Percentiles rank a stretch among this genome's conserved stretches.
These are phyloP conservation scores for Dendrocalamus latiflorus DNA, from an alignment of 202 grass and related monocot genomes.

Conservation along the genomic window DNA sequence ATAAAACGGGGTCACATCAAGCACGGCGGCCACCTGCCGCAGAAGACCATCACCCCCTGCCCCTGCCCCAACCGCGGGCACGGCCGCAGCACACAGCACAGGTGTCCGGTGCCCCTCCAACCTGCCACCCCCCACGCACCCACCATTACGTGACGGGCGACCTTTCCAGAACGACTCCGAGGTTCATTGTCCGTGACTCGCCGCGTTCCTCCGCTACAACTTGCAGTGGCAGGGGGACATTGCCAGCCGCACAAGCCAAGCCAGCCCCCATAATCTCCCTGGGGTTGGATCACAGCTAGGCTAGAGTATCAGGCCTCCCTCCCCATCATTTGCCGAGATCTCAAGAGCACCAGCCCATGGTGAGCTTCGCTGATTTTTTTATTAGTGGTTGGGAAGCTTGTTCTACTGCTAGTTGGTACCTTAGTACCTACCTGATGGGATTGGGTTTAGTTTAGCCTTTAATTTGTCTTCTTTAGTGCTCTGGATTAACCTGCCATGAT, in stretches of 20 bases:
- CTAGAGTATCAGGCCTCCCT: background rate
- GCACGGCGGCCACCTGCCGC: constrained; percentile 38
- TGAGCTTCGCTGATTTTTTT: constrained; percentile 27
- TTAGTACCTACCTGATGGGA: constrained; percentile 21
- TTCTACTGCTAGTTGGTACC: constrained; percentile 9
- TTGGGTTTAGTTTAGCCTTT: constrained; percentile 22
- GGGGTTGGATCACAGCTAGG: constrained; percentile 30
- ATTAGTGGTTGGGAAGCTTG: background rate
- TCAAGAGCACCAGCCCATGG: constrained; percentile 36
- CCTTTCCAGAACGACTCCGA: constrained; percentile 43
- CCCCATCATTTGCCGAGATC: constrained; percentile 34
- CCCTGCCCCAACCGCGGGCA: background rate
- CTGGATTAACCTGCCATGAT: constrained; percentile 40
- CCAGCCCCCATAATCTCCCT: constrained; percentile 2
- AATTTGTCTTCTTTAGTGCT: constrained; percentile 3
- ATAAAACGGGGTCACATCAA: background rate
- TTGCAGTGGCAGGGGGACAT: background rate
- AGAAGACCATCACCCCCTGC: background rate
- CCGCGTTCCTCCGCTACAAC: background rate
- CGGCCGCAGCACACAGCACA: constrained; percentile 25
- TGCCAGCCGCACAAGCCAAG: constrained; percentile 42
- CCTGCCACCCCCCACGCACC: constrained; percentile 1
- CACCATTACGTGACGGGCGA: constrained; percentile 49
- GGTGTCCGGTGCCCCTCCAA: constrained; percentile 17
- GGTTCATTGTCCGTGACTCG: constrained; percentile 16